Evolutionary conservation across 345 rosid species (phyloP).

Genomic region (Pugionium dolabratum): DNA sequence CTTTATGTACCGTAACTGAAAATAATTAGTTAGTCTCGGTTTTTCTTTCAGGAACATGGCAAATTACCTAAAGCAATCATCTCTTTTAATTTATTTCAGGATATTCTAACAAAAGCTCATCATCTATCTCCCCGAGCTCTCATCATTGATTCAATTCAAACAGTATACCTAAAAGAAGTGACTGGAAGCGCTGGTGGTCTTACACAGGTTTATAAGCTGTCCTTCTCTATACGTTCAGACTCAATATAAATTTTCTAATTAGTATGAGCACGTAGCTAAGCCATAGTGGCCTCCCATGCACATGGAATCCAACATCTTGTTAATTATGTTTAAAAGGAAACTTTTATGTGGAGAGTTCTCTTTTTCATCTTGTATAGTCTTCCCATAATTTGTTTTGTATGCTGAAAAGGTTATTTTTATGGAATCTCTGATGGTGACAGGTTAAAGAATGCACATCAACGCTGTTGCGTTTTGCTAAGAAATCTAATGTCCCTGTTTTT

Average conservation of each 20-base stretch:
- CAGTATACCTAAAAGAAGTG: slow-evolving; percentile 74
- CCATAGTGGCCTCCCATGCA: slow-evolving; percentile 20
- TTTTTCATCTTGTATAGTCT: not conserved
- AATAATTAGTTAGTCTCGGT: not conserved
- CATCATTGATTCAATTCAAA: slow-evolving; percentile 88
- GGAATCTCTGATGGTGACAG: slow-evolving; percentile 45
- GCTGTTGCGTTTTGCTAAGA: slow-evolving; percentile 84
- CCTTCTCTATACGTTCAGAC: slow-evolving; percentile 2
- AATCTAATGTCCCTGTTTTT: slow-evolving; percentile 76
- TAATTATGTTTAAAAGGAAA: not conserved
- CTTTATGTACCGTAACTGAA: slow-evolving; percentile 16
- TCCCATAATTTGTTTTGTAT: not conserved
- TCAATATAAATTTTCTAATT: not conserved
- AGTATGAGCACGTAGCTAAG: slow-evolving; percentile 8
- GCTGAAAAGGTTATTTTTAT: slow-evolving; percentile 12
- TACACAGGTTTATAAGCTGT: slow-evolving; percentile 57
- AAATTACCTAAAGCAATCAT: slow-evolving; percentile 1
- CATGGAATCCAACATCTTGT: not conserved
- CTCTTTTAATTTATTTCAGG: slow-evolving; percentile 49
- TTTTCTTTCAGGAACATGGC: slow-evolving; percentile 4
- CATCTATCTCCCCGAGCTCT: slow-evolving; percentile 69
- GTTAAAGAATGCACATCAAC: slow-evolving; percentile 92
- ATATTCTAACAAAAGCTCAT: slow-evolving; percentile 65
- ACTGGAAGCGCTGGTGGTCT: slow-evolving; percentile 90
- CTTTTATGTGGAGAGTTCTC: not conserved